Evolutionary conservation across 345 rosid species (phyloP).

Genomic region (Psidium friedrichsthalianum): DNA sequence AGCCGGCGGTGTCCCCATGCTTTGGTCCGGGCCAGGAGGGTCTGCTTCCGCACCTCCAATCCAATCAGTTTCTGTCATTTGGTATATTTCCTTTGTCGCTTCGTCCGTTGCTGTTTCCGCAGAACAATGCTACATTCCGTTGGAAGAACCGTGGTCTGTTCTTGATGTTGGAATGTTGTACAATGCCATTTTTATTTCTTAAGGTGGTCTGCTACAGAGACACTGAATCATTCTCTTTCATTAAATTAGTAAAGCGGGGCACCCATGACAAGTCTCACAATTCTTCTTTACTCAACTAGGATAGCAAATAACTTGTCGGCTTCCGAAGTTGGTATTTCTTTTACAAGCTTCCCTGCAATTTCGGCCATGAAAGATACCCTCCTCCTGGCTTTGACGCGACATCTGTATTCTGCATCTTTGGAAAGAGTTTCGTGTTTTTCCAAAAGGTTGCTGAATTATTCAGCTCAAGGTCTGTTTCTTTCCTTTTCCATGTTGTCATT

Average conservation of each 20-base stretch:
- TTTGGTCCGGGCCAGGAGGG: constrained; percentile 7
- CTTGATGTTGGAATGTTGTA: background rate
- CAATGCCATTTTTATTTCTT: background rate
- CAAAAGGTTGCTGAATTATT: background rate
- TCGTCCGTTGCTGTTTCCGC: background rate
- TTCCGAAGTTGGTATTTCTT: background rate
- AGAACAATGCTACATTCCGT: background rate
- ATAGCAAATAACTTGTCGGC: background rate
- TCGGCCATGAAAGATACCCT: background rate
- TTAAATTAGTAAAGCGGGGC: background rate
- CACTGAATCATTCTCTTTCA: background rate
- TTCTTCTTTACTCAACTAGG: background rate
- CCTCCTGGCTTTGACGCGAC: background rate
- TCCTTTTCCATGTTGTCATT: background rate
- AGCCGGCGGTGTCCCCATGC: constrained; percentile 19
- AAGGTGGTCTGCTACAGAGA: background rate
- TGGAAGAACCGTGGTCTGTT: background rate
- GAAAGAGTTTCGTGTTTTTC: background rate
- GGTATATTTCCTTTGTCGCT: background rate
- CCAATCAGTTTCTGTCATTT: background rate
- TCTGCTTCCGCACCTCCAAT: constrained; percentile 9
- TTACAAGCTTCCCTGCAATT: background rate
- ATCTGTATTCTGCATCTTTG: background rate
- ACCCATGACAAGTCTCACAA: background rate
- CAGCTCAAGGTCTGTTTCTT: background rate